Evolutionary conservation across 2,329 filamentous ascomycete genomes (phyloP).

Genomic region (Dactylellina parvicollis): DNA sequence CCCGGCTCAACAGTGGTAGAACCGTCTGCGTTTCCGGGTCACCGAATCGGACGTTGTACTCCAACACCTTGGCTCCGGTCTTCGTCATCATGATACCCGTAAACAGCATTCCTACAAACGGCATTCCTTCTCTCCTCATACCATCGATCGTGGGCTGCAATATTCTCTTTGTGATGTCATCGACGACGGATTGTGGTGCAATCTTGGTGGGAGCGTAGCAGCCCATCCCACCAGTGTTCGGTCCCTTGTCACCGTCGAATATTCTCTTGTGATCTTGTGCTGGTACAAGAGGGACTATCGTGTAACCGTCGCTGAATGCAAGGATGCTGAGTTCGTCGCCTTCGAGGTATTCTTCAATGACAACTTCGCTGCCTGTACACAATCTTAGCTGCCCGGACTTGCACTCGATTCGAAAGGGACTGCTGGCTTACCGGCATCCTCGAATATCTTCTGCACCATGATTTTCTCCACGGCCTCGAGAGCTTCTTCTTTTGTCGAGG

Average conservation of each 20-base stretch:
- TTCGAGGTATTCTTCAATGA: constrained; percentile 91
- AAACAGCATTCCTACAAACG: constrained; percentile 79
- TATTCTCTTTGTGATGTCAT: constrained; percentile 79
- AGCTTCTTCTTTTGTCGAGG: constrained; percentile 81
- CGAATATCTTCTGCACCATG: constrained; percentile 89
- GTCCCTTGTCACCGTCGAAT: constrained; percentile 86
- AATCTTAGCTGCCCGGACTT: too few relatives aligned
- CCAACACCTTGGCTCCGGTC: constrained; percentile 80
- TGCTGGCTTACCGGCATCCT: constrained; percentile 69
- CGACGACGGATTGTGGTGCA: constrained; percentile 77
- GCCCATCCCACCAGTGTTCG: constrained; percentile 97
- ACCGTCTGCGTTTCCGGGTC: constrained; percentile 92
- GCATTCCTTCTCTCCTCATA: constrained; percentile 81
- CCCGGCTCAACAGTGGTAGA: constrained; percentile 77
- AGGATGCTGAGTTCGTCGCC: constrained; percentile 93
- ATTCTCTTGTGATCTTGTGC: constrained; percentile 98
- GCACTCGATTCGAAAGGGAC: background rate
- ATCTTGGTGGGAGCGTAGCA: constrained; percentile 93
- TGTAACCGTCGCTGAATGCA: constrained; percentile 88
- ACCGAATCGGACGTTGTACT: constrained; percentile 93
- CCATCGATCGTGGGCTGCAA: constrained; percentile 90
- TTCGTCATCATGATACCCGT: constrained; percentile 94
- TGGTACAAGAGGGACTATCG: constrained; percentile 82
- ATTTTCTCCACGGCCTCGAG: constrained; percentile 83
- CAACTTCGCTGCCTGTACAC: constrained; percentile 75